Evolutionary conservation across 2,329 filamentous ascomycete species (phyloP).

Genomic region (Stemphylium lycopersici): DNA sequence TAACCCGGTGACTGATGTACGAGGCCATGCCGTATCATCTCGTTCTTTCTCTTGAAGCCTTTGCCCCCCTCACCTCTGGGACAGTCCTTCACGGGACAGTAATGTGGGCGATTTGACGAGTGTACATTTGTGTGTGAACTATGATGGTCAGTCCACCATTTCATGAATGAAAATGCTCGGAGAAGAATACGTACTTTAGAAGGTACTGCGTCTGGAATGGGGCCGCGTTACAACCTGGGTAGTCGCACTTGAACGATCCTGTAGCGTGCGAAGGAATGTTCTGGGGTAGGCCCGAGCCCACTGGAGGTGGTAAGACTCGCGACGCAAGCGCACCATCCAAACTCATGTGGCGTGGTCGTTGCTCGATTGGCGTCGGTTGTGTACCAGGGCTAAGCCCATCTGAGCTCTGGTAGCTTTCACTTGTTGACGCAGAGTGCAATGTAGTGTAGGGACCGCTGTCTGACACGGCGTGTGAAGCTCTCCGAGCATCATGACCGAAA

Average conservation of each 20-base stretch:
- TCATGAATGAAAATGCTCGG: background rate
- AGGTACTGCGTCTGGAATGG: slow-evolving; percentile 81
- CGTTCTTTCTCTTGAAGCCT: slow-evolving; percentile 72
- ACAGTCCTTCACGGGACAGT: slow-evolving; percentile 65
- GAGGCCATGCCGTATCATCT: slow-evolving; percentile 78
- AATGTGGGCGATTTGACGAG: slow-evolving; percentile 67
- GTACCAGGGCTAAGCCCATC: slow-evolving; percentile 43
- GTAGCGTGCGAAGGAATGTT: slow-evolving; percentile 35
- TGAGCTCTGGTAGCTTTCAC: slow-evolving; percentile 46
- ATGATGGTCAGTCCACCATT: background rate
- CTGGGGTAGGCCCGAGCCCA: slow-evolving; percentile 36
- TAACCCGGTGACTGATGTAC: slow-evolving; percentile 96
- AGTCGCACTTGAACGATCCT: slow-evolving; percentile 59
- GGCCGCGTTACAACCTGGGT: slow-evolving; percentile 69
- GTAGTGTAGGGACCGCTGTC: slow-evolving; percentile 40
- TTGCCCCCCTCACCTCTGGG: slow-evolving; percentile 66
- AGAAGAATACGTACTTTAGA: slow-evolving; percentile 63
- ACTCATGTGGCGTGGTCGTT: slow-evolving; percentile 36
- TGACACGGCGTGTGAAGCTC: slow-evolving; percentile 47
- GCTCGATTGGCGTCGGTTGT: slow-evolving; percentile 38
- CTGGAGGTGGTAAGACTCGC: slow-evolving; percentile 41
- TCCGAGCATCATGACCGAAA: slow-evolving; percentile 35
- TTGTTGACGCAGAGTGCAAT: slow-evolving; percentile 39
- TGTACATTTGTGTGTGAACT: slow-evolving; percentile 76
- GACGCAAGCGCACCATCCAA: slow-evolving; percentile 38